These are phyloP conservation scores for Collybiopsis luxurians DNA, from an alignment of 768 basidiomycete genomes.

Conservation along the genomic window DNA sequence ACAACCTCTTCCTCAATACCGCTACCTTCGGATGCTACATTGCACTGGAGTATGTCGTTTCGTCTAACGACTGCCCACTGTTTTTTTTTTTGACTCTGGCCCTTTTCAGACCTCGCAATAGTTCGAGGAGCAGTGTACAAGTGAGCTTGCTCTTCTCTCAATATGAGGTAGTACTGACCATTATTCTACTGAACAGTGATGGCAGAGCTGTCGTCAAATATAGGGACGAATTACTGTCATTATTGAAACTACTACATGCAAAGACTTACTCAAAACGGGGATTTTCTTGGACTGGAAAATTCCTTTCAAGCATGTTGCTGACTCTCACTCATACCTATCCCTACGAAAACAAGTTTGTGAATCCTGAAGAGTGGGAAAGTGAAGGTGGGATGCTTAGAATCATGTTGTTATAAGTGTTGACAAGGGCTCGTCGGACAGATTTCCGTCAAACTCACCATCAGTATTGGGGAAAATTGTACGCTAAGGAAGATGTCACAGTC, in stretches of 20 bases:
- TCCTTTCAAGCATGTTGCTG: slow-evolving; percentile 67
- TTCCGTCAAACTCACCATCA: slow-evolving; percentile 68
- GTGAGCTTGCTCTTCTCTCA: slow-evolving; percentile 44
- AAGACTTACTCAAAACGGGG: slow-evolving; percentile 79
- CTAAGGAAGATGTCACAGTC: slow-evolving; percentile 67
- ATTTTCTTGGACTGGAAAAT: slow-evolving; percentile 77
- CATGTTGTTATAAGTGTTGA: not conserved
- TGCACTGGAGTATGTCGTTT: slow-evolving; percentile 75
- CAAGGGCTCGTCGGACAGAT: slow-evolving; percentile 34
- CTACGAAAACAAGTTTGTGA: slow-evolving; percentile 77
- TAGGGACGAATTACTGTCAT: slow-evolving; percentile 54
- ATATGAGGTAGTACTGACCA: not conserved
- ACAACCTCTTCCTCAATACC: slow-evolving; percentile 70
- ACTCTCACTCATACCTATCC: slow-evolving; percentile 82
- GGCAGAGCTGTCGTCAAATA: slow-evolving; percentile 66
- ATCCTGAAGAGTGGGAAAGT: slow-evolving; percentile 72
- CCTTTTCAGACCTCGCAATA: slow-evolving; percentile 60
- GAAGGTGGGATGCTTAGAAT: slow-evolving; percentile 46
- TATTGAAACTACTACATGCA: slow-evolving; percentile 63
- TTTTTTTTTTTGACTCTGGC: slow-evolving; percentile 9
- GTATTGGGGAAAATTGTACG: slow-evolving; percentile 80
- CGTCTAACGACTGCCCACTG: not conserved
- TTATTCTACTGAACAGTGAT: slow-evolving; percentile 34
- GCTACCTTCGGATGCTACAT: slow-evolving; percentile 76
- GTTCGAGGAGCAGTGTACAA: slow-evolving; percentile 79